Evolutionary conservation across 179 eudicot genomes (phyloP).

Genomic region (Actinidia chinensis): DNA sequence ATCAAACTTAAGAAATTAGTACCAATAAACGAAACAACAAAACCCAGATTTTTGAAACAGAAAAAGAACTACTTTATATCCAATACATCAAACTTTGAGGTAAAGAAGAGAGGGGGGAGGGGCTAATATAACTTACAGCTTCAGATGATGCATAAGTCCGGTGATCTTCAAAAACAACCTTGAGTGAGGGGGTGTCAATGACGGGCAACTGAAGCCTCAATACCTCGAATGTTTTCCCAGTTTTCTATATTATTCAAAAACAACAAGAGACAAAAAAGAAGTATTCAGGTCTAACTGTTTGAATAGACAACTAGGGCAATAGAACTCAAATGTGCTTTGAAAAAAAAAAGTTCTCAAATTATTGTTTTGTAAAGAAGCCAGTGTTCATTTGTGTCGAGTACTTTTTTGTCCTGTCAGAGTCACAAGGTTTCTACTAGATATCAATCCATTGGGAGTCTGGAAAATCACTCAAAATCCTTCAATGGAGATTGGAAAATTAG

Average conservation of each 20-base stretch:
- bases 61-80: not conserved
- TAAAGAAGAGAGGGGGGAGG: not conserved
- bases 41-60: not conserved
- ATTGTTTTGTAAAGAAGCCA: not conserved
- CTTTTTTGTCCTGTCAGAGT: not conserved
- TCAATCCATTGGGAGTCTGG: not conserved
- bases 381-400: not conserved
- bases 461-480: not conserved
- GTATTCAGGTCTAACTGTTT: slow-evolving; percentile 5
- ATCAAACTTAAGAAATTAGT: too few relatives aligned
- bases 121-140: slow-evolving; percentile 77
- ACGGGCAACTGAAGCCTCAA: slow-evolving; percentile 80
- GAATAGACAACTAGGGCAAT: slow-evolving; percentile 10
- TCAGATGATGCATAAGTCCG: slow-evolving; percentile 87
- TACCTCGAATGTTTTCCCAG: slow-evolving; percentile 84
- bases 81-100: not conserved
- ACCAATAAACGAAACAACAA: too few relatives aligned
- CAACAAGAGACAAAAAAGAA: slow-evolving; percentile 6
- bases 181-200: slow-evolving; percentile 64
- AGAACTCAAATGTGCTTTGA: slow-evolving; percentile 2
- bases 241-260: slow-evolving; percentile 53
- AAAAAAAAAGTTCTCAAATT: not conserved
- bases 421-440: too few relatives aligned
- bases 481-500: not conserved
- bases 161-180: slow-evolving; percentile 89